These are phyloP conservation scores for Zymoseptoria brevis DNA, from an alignment of 2,329 filamentous ascomycete species.

Conservation along the genomic window DNA sequence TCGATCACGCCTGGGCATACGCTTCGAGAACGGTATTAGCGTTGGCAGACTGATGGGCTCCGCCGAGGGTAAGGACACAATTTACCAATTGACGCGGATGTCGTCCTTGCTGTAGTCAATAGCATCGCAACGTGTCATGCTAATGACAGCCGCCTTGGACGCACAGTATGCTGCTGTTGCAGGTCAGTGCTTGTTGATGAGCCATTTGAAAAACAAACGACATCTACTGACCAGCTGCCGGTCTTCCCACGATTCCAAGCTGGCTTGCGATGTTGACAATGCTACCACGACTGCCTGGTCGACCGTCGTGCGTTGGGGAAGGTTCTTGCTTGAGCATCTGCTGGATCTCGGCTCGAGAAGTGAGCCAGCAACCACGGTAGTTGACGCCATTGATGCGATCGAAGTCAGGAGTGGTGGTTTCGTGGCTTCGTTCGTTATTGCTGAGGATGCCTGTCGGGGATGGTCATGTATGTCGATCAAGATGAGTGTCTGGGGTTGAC, in stretches of 20 bases:
- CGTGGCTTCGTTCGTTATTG: slow-evolving; percentile 31
- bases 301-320: slow-evolving; percentile 37
- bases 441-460: slow-evolving; percentile 31
- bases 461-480: neutral
- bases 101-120: slow-evolving; percentile 41
- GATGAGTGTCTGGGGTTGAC: neutral
- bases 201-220: neutral
- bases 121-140: slow-evolving; percentile 42
- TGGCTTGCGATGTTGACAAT: slow-evolving; percentile 41
- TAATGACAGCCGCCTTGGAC: slow-evolving; percentile 40
- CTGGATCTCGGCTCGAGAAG: slow-evolving; percentile 36
- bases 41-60: neutral
- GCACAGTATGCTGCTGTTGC: slow-evolving; percentile 39
- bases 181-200: neutral
- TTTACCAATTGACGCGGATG: slow-evolving; percentile 37
- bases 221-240: slow-evolving; percentile 31
- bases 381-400: slow-evolving; percentile 39
- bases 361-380: slow-evolving; percentile 41
- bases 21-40: slow-evolving; percentile 15
- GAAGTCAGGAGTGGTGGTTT: slow-evolving; percentile 33
- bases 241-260: slow-evolving; percentile 38
- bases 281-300: slow-evolving; percentile 34
- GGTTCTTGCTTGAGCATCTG: slow-evolving; percentile 41
- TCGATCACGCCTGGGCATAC: slow-evolving; percentile 42
- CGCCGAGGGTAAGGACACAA: neutral